Base-by-base conservation (phyloP, 2,329 filamentous ascomycete species). In the Aspergillus flavus region DNA sequence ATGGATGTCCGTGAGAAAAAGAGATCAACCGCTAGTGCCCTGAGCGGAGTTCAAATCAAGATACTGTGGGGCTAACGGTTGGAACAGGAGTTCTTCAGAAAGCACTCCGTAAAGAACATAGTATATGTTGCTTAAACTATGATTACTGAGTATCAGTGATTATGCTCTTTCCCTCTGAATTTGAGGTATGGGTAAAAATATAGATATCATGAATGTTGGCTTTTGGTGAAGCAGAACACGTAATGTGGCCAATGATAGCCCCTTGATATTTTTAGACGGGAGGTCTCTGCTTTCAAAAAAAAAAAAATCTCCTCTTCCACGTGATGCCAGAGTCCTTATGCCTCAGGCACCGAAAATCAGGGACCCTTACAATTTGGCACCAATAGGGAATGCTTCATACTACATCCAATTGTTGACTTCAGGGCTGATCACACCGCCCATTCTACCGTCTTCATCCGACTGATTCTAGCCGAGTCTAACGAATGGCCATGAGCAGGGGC, bases 21-120 rank as follows among this genome's bases (percentile, higher is more conserved):
- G 52, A 54, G 52, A 54, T 54, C 52, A 54, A 54, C 52, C 52
- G 28, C 52, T 54, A 54, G 52, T 54, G 52, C 12, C 52, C 4
- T 54, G 16, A 23, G 52, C 52, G 52, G 52, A 54, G 52, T 54
- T 54, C 32, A 54, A 30, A 54, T 54, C 52, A n/a, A 34, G 52
- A 54, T 54, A 36, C 52, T 6, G 52, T 54, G 52, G 52, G 52
- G 19, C 52, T 28, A 36, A 36, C 30, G 30, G 30, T 21, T 36
- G 21, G 52, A 54, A 54, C 30, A 34, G 30, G 52, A 54, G 9
- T 54, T 54, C 52, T 34, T 3, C n/a, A 14, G 9, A 6, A n/a
- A 36, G 19, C 28, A 54, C 28, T 10, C n/a, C 10, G 30, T 34
- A 36, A 34, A 34, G 28, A 7, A 54, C n/a, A 34, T 36, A 23